Evolutionary conservation across 2,329 filamentous ascomycete species (phyloP).

Genomic region (Trichoderma guizhouense): DNA sequence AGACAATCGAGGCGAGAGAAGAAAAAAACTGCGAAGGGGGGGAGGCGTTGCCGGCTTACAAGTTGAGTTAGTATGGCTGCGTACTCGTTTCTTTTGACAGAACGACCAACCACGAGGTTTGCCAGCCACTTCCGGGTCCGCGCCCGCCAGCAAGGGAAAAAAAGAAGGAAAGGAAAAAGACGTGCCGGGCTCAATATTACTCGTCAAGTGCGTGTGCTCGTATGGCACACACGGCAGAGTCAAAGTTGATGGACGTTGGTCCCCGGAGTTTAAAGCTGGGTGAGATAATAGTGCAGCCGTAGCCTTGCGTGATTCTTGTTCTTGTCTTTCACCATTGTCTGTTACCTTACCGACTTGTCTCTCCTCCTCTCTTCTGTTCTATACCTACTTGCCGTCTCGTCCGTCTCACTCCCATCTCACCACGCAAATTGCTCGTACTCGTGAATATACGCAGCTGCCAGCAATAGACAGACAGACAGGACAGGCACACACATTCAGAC

Average conservation of each 20-base stretch:
- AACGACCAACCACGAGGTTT: neutral
- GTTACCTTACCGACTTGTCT: neutral
- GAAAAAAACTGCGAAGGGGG: conserved; percentile 20
- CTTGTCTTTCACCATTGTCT: neutral
- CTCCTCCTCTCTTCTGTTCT: neutral
- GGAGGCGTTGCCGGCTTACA: neutral
- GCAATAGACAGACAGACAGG: neutral
- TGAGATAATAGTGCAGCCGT: conserved; percentile 14
- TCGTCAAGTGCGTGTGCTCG: neutral
- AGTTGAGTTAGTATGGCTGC: neutral
- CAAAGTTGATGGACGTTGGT: neutral
- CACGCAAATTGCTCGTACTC: neutral
- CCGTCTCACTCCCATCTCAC: neutral
- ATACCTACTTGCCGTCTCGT: too few relatives aligned
- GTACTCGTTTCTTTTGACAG: neutral
- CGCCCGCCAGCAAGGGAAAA: conserved; percentile 1
- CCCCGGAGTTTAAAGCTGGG: neutral
- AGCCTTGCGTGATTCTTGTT: conserved; percentile 1
- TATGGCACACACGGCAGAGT: neutral
- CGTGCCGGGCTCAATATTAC: neutral
- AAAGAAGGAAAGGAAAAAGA: neutral
- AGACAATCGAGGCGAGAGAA: neutral
- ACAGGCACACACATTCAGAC: neutral
- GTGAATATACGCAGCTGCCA: neutral
- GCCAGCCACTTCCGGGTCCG: conserved; percentile 13